Evolutionary conservation across 805 yeast species (phyloP).

Genomic region (Suhomyces sp.): DNA sequence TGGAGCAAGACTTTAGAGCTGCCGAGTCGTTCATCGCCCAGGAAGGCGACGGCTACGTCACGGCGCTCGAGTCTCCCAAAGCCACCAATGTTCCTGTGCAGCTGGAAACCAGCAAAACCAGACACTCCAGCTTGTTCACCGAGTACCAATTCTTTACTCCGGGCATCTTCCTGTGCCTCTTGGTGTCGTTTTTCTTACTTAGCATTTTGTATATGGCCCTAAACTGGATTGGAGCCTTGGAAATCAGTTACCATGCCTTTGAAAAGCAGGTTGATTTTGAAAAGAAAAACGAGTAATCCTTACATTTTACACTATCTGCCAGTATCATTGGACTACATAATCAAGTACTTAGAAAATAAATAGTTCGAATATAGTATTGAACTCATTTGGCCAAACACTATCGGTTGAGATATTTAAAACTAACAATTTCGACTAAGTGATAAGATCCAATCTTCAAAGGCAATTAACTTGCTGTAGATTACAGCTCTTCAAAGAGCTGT

Average conservation of each 20-base stretch:
- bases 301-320: no score
- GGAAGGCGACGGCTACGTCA: conserved; percentile 23
- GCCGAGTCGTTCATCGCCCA: conserved; percentile 32
- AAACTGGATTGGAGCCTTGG: conserved; percentile 65
- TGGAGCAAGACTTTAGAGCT: conserved; percentile 30
- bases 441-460: no score
- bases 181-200: conserved; percentile 62
- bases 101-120: conserved; percentile 1
- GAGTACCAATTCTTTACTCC: conserved; percentile 71
- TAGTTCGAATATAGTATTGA: no score
- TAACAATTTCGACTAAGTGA: no score
- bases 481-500: no score
- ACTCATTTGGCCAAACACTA: no score
- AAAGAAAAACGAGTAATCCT: conserved; percentile 34
- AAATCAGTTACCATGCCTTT: conserved; percentile 78
- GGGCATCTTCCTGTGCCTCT: conserved; percentile 73
- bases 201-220: conserved; percentile 60
- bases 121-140: conserved; percentile 49
- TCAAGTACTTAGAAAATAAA: no score
- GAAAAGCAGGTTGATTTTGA: conserved; percentile 61
- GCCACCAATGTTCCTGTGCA: conserved; percentile 3
- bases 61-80: conserved; percentile 15
- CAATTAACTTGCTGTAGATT: no score
- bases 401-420: no score
- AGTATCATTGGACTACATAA: no score